Conservation (phyloP, 257 asterid species). For the Henckelia pumila region DNA sequence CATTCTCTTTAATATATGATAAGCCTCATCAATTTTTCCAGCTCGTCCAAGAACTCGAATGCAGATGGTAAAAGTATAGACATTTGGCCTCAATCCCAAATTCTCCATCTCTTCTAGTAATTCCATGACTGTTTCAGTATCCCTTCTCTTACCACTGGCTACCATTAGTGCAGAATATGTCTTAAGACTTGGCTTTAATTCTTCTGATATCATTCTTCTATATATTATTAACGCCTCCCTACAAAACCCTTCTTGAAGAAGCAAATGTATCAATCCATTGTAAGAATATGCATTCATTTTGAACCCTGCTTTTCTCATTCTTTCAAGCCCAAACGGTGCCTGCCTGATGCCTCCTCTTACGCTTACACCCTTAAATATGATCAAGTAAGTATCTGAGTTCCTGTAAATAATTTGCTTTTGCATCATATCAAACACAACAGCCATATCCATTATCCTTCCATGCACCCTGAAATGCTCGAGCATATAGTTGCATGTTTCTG, state of each 20-base stretch:
- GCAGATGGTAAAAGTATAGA: conserved; percentile 88
- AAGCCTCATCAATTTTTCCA: conserved; percentile 76
- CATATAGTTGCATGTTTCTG: conserved; percentile 87
- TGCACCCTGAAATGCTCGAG: conserved; percentile 72
- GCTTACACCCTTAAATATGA: conserved; percentile 62
- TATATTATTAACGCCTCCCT: conserved; percentile 65
- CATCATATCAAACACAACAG: conserved; percentile 79
- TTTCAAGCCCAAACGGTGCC: background rate
- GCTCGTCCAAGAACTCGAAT: conserved; percentile 92
- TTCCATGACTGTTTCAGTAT: conserved; percentile 67
- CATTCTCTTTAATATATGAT: conserved; percentile 68
- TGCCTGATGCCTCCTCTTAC: conserved; percentile 62
- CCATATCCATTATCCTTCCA: conserved; percentile 62
- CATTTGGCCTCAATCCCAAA: conserved; percentile 84
- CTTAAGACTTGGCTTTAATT: conserved; percentile 85
- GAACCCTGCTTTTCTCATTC: conserved; percentile 1
- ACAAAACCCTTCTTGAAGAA: conserved; percentile 74
- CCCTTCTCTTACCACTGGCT: conserved; percentile 80
- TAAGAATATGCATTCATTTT: conserved; percentile 49
- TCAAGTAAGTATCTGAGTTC: conserved; percentile 72
- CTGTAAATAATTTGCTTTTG: conserved; percentile 81
- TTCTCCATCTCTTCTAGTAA: conserved; percentile 80
- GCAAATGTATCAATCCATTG: conserved; percentile 88
- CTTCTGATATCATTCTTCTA: conserved; percentile 76
- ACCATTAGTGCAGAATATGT: conserved; percentile 96